Percentiles rank a stretch among this genome's conserved stretches.
phyloP scores from a whole-genome alignment of 139 green algal genomes.

The Pseudopediastrum boryanum region DNA sequence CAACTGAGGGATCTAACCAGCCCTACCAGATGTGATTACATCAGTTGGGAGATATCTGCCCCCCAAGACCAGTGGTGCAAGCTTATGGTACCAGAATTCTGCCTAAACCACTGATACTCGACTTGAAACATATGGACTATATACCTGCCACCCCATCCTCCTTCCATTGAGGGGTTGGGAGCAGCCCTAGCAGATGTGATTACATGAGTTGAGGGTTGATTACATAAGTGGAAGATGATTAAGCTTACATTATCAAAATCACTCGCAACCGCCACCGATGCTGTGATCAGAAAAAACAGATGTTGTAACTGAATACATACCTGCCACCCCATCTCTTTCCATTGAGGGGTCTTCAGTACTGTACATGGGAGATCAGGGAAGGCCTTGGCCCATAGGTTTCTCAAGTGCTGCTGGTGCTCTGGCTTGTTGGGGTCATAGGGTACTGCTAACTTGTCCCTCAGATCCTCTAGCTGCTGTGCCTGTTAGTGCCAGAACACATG shows the following conservation, averaged over 20 bases:
- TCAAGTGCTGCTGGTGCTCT: constrained; percentile 54
- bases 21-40: background rate
- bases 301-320: background rate
- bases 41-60: no score
- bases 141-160: no score
- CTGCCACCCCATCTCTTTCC: constrained; percentile 82
- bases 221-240: no score
- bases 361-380: constrained; percentile 56
- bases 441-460: constrained; percentile 39
- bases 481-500: constrained; percentile 12
- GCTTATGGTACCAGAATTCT: background rate
- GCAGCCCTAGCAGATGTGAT: no score
- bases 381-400: constrained; percentile 60
- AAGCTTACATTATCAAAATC: no score
- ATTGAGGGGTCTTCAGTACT: constrained; percentile 52
- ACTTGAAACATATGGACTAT: background rate
- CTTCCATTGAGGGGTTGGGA: no score
- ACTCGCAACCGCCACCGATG: no score
- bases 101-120: constrained; percentile 20
- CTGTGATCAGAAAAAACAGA: no score
- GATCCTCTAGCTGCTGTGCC: constrained; percentile 44
- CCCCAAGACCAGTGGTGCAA: no score
- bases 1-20: background rate
- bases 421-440: constrained; percentile 43
- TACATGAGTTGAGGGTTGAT: no score